Percentiles rank a stretch among this genome's conserved stretches.
Evolutionary conservation across 2,329 filamentous ascomycete genomes (phyloP).

Genomic region (Lizonia empirigonia): DNA sequence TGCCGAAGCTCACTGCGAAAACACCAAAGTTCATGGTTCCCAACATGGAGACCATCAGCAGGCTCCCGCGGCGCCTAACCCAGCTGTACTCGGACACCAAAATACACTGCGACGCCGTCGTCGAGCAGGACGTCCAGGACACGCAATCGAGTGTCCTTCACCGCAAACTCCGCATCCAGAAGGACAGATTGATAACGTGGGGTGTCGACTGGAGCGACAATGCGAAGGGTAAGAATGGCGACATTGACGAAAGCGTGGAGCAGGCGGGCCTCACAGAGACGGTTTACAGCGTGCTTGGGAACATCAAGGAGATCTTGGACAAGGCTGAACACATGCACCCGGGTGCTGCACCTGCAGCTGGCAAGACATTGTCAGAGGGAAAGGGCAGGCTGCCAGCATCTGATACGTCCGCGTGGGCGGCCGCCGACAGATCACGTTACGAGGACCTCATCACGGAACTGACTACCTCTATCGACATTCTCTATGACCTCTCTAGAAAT

Average conservation of each 20-base stretch:
- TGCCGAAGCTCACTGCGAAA: slow-evolving; percentile 16
- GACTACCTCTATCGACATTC: slow-evolving; percentile 77
- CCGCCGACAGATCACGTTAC: slow-evolving; percentile 75
- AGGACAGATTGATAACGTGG: slow-evolving; percentile 79
- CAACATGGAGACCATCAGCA: slow-evolving; percentile 46
- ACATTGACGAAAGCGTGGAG: slow-evolving; percentile 74
- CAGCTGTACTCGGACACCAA: slow-evolving; percentile 82
- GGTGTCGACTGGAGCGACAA: slow-evolving; percentile 81
- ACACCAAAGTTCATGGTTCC: slow-evolving; percentile 8
- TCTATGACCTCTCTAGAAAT: slow-evolving; percentile 76
- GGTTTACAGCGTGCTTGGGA: slow-evolving; percentile 77
- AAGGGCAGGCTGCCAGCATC: slow-evolving; percentile 41
- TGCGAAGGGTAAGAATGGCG: slow-evolving; percentile 60
- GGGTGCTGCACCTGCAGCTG: slow-evolving; percentile 44
- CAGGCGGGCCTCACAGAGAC: slow-evolving; percentile 74
- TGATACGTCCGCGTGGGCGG: slow-evolving; percentile 50
- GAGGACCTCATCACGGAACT: slow-evolving; percentile 76
- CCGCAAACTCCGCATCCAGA: slow-evolving; percentile 78
- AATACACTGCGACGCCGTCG: slow-evolving; percentile 73
- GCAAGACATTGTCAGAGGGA: slow-evolving; percentile 41
- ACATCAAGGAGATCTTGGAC: slow-evolving; percentile 78
- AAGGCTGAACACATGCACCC: slow-evolving; percentile 76
- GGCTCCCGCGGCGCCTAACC: slow-evolving; percentile 50
- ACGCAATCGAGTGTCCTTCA: slow-evolving; percentile 70
- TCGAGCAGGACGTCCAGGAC: slow-evolving; percentile 63